Evolutionary conservation across 129 eudicot genomes (phyloP), one percentile per base, ranked within the genome.

Genomic region (Scalesia atractyloides): DNA sequence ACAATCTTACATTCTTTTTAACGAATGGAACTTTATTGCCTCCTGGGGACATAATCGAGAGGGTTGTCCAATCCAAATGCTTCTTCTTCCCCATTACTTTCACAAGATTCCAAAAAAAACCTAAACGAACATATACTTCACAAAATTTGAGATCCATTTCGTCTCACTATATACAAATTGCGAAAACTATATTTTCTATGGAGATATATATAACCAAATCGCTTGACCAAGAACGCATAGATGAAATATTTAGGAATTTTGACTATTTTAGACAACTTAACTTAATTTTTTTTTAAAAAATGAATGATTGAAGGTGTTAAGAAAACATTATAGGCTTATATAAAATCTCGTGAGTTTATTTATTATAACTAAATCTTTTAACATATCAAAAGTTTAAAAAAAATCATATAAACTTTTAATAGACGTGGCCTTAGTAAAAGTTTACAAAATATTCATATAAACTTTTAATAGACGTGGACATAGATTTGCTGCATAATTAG

Each of bases 11-110:
- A 66, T 69, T 73, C 17, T 75, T 78, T 19, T 83, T 79, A 30
- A 70, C n/a, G 22, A 70, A 78, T 5, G 84, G 70, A 34, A 75
- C 57, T 58, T 64, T 78, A 41, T 82, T 80, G 6, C 73, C 48
- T 64, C 84, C 83, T 1, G 67, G 57, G 14, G 75, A 75, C 56
- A 83, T 74, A 24, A 83, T 70, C 8, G 79, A 83, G 13, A 50
- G 43, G 3, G 54, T 43, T 70, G 78, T 67, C 84, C 87, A 83
- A 75, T 83, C 84, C 74, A 83, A 58, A 50, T 83, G 81, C 39
- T 75, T 66, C 73, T 79, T 83, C 76, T 79, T 79, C 64, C 83
- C 86, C 86, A 74, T 83, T 43, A 56, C 30, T 58, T 24, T 20
- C 17, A 59, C 16, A 73, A 61, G 7, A 47, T 30, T 15, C 19